Conservation (phyloP, 1,284 basidiomycete genomes). For the Tylopilus orsonianus region DNA sequence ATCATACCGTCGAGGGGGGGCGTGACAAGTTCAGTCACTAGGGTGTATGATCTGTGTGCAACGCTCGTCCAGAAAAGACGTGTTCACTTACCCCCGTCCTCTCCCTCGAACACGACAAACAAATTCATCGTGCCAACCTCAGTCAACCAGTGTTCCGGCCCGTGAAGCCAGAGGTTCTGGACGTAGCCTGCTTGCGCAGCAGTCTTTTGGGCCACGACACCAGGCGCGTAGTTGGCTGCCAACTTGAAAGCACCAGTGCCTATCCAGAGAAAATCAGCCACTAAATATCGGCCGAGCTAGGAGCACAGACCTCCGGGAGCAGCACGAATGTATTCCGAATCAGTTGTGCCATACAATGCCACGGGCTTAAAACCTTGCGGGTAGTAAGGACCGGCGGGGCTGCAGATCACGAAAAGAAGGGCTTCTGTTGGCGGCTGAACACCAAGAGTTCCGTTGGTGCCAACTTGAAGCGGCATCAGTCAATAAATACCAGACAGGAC, state of each 20-base stretch:
- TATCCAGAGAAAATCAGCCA: slow-evolving; percentile 26
- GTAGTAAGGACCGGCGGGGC: slow-evolving; percentile 95
- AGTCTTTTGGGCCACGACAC: slow-evolving; percentile 83
- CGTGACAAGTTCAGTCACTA: slow-evolving; percentile 80
- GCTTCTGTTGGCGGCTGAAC: slow-evolving; percentile 88
- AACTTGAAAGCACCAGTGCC: slow-evolving; percentile 91
- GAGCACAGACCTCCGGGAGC: slow-evolving; percentile 78
- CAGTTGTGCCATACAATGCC: slow-evolving; percentile 85
- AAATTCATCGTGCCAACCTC: slow-evolving; percentile 98
- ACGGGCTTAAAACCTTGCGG: slow-evolving; percentile 95
- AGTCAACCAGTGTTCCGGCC: slow-evolving; percentile 83
- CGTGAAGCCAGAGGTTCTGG: slow-evolving; percentile 95
- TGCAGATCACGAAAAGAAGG: slow-evolving; percentile 92
- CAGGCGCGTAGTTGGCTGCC: slow-evolving; percentile 89
- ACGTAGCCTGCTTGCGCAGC: slow-evolving; percentile 87
- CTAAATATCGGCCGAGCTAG: background rate
- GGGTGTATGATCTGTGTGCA: background rate
- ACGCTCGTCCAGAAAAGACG: background rate
- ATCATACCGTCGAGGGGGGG: slow-evolving; percentile 95
- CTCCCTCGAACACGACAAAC: slow-evolving; percentile 80
- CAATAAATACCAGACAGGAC: background rate
- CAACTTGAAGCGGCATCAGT: slow-evolving; percentile 54
- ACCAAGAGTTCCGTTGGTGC: slow-evolving; percentile 86
- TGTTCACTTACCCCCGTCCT: slow-evolving; percentile 61
- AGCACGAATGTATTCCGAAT: slow-evolving; percentile 78